Evolutionary conservation across 2,329 filamentous ascomycete species (phyloP).

Genomic region (Ascochyta pisi): DNA sequence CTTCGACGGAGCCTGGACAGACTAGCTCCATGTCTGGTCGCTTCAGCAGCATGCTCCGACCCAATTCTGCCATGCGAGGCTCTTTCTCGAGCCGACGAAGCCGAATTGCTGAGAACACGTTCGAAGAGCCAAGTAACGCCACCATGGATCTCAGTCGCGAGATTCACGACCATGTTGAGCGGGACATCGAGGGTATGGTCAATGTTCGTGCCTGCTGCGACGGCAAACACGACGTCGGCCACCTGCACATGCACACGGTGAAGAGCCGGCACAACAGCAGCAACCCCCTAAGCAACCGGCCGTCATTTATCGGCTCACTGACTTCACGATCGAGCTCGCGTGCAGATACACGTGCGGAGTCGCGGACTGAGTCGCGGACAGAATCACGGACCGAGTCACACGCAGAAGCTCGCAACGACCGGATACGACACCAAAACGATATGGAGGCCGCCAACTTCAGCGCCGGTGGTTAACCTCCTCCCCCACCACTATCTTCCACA

Average conservation of each 20-base stretch:
- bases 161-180: constrained; percentile 78
- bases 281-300: constrained; percentile 30
- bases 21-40: constrained; percentile 54
- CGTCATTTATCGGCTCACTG: constrained; percentile 42
- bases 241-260: constrained; percentile 46
- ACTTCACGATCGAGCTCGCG: constrained; percentile 46
- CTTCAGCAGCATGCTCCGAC: constrained; percentile 55
- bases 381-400: constrained; percentile 19
- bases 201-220: constrained; percentile 98
- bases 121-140: constrained; percentile 67
- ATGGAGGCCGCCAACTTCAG: constrained; percentile 35
- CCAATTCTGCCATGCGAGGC: constrained; percentile 52
- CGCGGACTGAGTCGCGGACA: constrained; percentile 16
- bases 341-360: constrained; percentile 33
- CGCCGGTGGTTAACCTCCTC: constrained; percentile 35
- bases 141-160: constrained; percentile 80
- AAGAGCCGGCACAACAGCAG: constrained; percentile 41
- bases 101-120: constrained; percentile 48
- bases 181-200: constrained; percentile 80
- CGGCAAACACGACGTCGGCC: constrained; percentile 70
- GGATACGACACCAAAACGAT: constrained; percentile 32
- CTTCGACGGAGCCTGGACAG: constrained; percentile 46
- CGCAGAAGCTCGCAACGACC: constrained; percentile 35
- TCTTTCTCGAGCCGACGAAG: constrained; percentile 59
- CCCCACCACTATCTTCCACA: constrained; percentile 17